These are phyloP conservation scores for Phialocephala sp. DNA, from an alignment of 2,329 filamentous ascomycete species.

Conservation along the genomic window DNA sequence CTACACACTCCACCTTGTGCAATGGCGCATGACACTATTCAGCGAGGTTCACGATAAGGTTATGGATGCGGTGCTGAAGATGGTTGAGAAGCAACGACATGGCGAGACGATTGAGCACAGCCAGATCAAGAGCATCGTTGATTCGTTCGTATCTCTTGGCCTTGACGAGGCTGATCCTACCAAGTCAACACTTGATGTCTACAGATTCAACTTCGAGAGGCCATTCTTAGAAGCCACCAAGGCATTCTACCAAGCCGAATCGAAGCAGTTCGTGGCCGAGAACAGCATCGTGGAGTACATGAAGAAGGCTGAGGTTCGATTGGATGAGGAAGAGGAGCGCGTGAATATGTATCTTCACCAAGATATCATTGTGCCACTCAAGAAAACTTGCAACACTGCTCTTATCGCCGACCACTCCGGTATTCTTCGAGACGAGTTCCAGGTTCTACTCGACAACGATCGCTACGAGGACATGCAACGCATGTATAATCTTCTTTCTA, in stretches of 20 bases:
- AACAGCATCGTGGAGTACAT: conserved; percentile 99
- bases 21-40: conserved; percentile 94
- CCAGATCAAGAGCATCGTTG: conserved; percentile 96
- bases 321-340: conserved; percentile 93
- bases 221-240: conserved; percentile 88
- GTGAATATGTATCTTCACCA: conserved; percentile 90
- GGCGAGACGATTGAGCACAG: conserved; percentile 97
- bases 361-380: conserved; percentile 84
- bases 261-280: conserved; percentile 91
- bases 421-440: conserved; percentile 94
- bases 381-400: conserved; percentile 85
- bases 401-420: conserved; percentile 87
- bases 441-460: conserved; percentile 90
- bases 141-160: conserved; percentile 94
- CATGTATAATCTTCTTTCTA: conserved; percentile 91
- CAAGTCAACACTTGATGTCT: conserved; percentile 95
- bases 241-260: conserved; percentile 89
- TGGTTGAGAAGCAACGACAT: conserved; percentile 96
- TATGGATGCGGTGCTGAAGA: conserved; percentile 92
- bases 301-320: conserved; percentile 94
- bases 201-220: conserved; percentile 88
- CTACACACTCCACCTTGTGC: conserved; percentile 93
- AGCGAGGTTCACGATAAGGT: conserved; percentile 82
- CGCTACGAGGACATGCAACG: conserved; percentile 93
- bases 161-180: conserved; percentile 91